Percentiles rank a stretch among this genome's conserved stretches.
phyloP scores from a whole-genome alignment of 2,329 filamentous ascomycete species.

The Fusarium mangiferae region DNA sequence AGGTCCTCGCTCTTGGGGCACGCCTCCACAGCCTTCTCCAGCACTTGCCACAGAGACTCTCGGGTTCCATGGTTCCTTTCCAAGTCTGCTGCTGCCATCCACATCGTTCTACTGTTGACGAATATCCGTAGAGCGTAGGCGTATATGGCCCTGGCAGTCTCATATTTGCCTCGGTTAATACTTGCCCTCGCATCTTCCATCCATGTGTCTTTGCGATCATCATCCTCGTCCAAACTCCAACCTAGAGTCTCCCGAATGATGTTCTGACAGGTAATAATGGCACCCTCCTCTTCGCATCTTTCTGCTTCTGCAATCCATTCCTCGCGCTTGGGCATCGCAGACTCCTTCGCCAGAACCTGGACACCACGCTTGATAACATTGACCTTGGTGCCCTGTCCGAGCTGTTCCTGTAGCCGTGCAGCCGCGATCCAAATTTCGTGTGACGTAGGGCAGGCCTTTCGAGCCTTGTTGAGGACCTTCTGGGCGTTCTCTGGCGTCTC shows the following conservation, averaged over 20 bases:
- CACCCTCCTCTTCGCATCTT: slow-evolving; percentile 92
- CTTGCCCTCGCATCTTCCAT: slow-evolving; percentile 89
- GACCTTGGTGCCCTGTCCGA: slow-evolving; percentile 79
- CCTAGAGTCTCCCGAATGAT: slow-evolving; percentile 94
- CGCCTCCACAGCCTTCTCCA: slow-evolving; percentile 93
- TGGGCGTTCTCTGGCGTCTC: slow-evolving; percentile 93
- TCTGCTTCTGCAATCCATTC: slow-evolving; percentile 97
- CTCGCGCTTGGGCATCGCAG: slow-evolving; percentile 96
- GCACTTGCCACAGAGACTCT: slow-evolving; percentile 82
- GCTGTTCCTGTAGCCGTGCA: slow-evolving; percentile 87
- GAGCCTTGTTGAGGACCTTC: slow-evolving; percentile 92
- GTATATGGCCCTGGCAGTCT: slow-evolving; percentile 93
- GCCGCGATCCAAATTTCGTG: slow-evolving; percentile 98
- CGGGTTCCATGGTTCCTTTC: slow-evolving; percentile 89
- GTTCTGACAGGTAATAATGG: slow-evolving; percentile 83
- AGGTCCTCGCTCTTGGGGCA: slow-evolving; percentile 91
- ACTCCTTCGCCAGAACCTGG: slow-evolving; percentile 87
- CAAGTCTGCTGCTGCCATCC: slow-evolving; percentile 89
- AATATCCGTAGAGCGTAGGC: slow-evolving; percentile 91
- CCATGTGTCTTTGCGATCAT: slow-evolving; percentile 96
- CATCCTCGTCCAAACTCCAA: slow-evolving; percentile 93
- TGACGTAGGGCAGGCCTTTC: slow-evolving; percentile 92
- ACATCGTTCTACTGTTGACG: slow-evolving; percentile 85
- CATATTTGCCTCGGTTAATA: slow-evolving; percentile 83
- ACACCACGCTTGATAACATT: slow-evolving; percentile 96